Evolutionary conservation across 352 stramenopile species (phyloP).

Genomic region (Phytophthora nicotianae): DNA sequence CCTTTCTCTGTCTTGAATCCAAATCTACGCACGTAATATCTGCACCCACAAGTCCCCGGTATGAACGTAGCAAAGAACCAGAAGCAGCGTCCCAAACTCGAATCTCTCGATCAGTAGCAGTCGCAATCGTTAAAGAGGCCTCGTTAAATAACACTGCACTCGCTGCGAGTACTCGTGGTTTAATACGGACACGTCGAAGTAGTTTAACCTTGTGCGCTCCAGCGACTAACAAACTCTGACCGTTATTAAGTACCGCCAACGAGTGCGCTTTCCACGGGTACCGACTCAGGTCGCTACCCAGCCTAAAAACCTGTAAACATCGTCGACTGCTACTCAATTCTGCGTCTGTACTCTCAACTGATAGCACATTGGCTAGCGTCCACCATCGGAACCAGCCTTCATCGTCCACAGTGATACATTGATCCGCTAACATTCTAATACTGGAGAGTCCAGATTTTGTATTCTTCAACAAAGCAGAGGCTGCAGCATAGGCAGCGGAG

Average conservation of each 20-base stretch:
- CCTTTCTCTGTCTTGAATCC: conserved; percentile 70
- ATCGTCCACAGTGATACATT: conserved; percentile 80
- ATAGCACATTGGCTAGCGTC: conserved; percentile 68
- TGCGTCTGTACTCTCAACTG: conserved; percentile 63
- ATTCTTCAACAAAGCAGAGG: conserved; percentile 25
- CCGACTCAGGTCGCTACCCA: conserved; percentile 61
- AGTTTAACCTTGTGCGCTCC: conserved; percentile 77
- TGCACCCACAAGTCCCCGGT: conserved; percentile 48
- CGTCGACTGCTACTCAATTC: conserved; percentile 56
- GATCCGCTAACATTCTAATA: conserved; percentile 49
- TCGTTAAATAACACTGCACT: conserved; percentile 74
- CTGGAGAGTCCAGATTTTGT: conserved; percentile 17
- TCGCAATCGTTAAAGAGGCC: conserved; percentile 68
- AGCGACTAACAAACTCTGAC: conserved; percentile 59
- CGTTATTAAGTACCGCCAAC: conserved; percentile 65
- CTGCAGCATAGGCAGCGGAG: conserved; percentile 32
- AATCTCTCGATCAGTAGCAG: conserved; percentile 69
- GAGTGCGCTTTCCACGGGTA: conserved; percentile 77
- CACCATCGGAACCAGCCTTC: conserved; percentile 88
- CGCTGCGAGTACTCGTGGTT: conserved; percentile 61
- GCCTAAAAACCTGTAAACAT: conserved; percentile 70
- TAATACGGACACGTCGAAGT: conserved; percentile 66
- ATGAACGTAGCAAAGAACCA: conserved; percentile 61
- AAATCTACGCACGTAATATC: conserved; percentile 81
- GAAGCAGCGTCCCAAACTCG: conserved; percentile 73